phyloP scores from a whole-genome alignment of 2,329 filamentous ascomycete genomes.

The Exserohilum rostratum region DNA sequence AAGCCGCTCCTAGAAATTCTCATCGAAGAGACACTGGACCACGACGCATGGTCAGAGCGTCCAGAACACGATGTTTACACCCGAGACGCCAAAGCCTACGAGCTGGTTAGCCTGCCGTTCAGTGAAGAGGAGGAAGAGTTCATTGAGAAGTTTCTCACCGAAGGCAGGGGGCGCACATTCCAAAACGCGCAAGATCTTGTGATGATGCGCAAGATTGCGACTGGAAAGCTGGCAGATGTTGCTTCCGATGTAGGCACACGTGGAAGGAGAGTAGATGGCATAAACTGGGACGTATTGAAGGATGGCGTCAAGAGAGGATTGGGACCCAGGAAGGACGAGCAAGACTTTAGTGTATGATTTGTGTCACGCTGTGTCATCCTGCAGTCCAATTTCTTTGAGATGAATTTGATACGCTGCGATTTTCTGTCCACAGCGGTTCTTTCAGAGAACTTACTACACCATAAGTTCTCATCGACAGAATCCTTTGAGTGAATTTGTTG shows the following conservation, averaged over 20 bases:
- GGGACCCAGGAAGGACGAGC: constrained; percentile 41
- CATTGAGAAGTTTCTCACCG: constrained; percentile 72
- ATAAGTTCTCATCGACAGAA: too few species aligned
- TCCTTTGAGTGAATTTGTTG: too few species aligned
- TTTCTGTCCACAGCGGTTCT: too few species aligned
- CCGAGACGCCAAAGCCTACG: constrained; percentile 64
- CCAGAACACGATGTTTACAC: constrained; percentile 22
- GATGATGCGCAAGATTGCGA: constrained; percentile 74
- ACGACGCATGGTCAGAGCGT: constrained; percentile 18
- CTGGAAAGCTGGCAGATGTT: constrained; percentile 62
- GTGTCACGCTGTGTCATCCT: too few species aligned
- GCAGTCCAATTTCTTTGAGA: too few species aligned
- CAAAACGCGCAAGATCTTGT: constrained; percentile 74
- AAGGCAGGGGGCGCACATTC: constrained; percentile 68
- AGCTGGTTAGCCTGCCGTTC: constrained; percentile 77
- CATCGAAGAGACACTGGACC: constrained; percentile 51
- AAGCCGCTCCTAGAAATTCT: constrained; percentile 71
- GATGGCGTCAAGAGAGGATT: constrained; percentile 45
- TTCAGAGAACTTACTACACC: too few species aligned
- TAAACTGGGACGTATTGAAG: constrained; percentile 58
- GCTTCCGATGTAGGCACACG: constrained; percentile 31
- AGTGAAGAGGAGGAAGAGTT: constrained; percentile 72
- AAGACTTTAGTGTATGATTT: constrained; percentile 20
- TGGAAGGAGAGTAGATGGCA: constrained; percentile 56
- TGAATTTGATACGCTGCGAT: too few species aligned